phyloP scores from a whole-genome alignment of 495 filamentous ascomycete species.

The Xylaria palmicola region DNA sequence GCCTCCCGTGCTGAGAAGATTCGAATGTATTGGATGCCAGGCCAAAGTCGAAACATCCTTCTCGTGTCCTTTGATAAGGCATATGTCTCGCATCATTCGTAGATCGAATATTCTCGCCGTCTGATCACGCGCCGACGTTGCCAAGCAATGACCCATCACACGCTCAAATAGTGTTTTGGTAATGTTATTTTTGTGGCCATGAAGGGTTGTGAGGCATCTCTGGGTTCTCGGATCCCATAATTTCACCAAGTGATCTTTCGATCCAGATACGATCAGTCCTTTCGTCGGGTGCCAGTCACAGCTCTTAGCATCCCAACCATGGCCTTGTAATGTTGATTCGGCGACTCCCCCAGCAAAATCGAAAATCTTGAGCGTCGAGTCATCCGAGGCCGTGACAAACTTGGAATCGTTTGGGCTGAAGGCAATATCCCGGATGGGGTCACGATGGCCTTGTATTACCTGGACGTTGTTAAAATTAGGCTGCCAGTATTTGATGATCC shows the following conservation, averaged over 20 bases:
- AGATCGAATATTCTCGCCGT: conserved; percentile 91
- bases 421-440: conserved; percentile 87
- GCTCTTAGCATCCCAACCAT: conserved; percentile 94
- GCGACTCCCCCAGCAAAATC: conserved; percentile 86
- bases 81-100: conserved; percentile 97
- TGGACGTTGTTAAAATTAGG: conserved; percentile 99
- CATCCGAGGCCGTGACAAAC: conserved; percentile 94
- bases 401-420: conserved; percentile 92
- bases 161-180: conserved; percentile 85
- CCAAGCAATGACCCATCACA: conserved; percentile 76
- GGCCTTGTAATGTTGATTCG: conserved; percentile 79
- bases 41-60: conserved; percentile 90
- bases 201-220: conserved; percentile 85
- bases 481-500: conserved; percentile 97
- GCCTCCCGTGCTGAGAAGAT: conserved; percentile 86
- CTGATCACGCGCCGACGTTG: conserved; percentile 88
- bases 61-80: conserved; percentile 85
- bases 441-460: conserved; percentile 83
- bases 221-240: conserved; percentile 94
- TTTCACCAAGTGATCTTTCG: conserved; percentile 95
- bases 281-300: conserved; percentile 98
- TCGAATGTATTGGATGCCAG: conserved; percentile 91
- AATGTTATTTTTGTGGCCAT: conserved; percentile 97
- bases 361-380: conserved; percentile 89
- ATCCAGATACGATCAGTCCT: conserved; percentile 90